Conservation (phyloP, 2,329 filamentous ascomycete species). For the Penicillium corylophilum region DNA sequence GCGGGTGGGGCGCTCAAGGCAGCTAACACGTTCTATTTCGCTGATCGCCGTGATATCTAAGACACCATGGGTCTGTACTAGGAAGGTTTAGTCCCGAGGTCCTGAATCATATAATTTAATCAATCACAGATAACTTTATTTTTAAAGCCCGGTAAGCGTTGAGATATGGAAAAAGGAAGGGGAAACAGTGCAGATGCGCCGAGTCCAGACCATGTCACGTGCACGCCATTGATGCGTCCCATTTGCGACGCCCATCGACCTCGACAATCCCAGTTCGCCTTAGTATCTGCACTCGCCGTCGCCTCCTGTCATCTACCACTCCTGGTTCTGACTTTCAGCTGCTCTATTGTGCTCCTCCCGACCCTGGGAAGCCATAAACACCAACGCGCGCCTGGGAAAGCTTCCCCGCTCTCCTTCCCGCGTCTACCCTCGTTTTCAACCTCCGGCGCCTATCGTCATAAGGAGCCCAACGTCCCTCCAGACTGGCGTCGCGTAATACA, state of each 20-base stretch:
- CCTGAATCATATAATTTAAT: not conserved
- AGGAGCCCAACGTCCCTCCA: not conserved
- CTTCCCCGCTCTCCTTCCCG: conserved; percentile 19
- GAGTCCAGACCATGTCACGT: conserved; percentile 26
- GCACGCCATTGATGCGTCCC: conserved; percentile 10
- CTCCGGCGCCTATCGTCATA: conserved; percentile 11
- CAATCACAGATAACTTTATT: not conserved
- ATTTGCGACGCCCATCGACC: conserved; percentile 10
- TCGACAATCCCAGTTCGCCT: not conserved
- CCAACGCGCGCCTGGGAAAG: conserved; percentile 6
- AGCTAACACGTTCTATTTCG: conserved; percentile 7
- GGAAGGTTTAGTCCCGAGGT: not conserved
- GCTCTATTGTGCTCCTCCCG: not conserved
- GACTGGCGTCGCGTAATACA: not conserved
- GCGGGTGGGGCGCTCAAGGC: conserved; percentile 2
- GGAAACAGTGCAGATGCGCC: not conserved
- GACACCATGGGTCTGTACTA: conserved; percentile 3
- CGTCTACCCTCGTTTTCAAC: conserved; percentile 9
- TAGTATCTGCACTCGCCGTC: not conserved
- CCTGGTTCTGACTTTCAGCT: not conserved
- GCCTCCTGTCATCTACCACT: not conserved
- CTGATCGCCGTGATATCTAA: conserved; percentile 10
- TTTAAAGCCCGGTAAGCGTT: not conserved
- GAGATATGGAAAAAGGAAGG: not conserved
- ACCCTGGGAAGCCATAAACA: not conserved